Percentiles rank a stretch among this genome's conserved stretches.
Conservation (phyloP, 2,329 filamentous ascomycete species). For the Aschersonia sp. region DNA sequence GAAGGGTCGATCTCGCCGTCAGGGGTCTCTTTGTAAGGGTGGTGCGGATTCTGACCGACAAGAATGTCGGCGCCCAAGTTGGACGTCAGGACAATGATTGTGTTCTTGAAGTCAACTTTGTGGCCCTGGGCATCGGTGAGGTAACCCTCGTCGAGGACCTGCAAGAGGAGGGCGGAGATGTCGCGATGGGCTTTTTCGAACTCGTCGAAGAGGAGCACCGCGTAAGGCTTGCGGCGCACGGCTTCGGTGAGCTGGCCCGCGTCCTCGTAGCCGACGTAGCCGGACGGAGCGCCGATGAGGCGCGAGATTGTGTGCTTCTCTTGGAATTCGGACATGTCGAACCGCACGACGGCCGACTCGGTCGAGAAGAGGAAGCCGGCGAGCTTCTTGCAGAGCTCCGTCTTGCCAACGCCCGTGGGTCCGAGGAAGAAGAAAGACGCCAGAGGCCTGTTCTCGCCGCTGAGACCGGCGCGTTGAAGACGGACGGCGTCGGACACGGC, state of each 20-base stretch:
- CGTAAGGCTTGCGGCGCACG: constrained; percentile 86
- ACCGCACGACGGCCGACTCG: constrained; percentile 77
- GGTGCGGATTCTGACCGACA: constrained; percentile 54
- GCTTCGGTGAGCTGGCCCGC: constrained; percentile 93
- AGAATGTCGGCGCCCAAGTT: constrained; percentile 90
- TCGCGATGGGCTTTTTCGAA: constrained; percentile 97
- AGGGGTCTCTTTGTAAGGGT: constrained; percentile 46
- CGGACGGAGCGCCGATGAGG: constrained; percentile 82
- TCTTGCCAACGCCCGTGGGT: constrained; percentile 93
- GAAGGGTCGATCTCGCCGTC: constrained; percentile 58
- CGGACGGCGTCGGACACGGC: constrained; percentile 87
- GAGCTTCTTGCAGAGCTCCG: constrained; percentile 91
- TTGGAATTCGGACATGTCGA: constrained; percentile 97
- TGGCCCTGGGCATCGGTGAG: constrained; percentile 91
- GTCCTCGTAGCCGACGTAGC: constrained; percentile 94
- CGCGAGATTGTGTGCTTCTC: constrained; percentile 93
- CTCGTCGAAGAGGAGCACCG: constrained; percentile 88
- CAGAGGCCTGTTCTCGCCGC: constrained; percentile 78
- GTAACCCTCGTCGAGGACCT: constrained; percentile 92
- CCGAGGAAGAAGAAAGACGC: constrained; percentile 97
- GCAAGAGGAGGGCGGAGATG: constrained; percentile 79
- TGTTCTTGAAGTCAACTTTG: constrained; percentile 93
- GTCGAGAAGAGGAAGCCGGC: constrained; percentile 88
- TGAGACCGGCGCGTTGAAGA: constrained; percentile 83
- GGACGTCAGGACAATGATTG: constrained; percentile 88